These are phyloP conservation scores for Fragosphaeria purpurea DNA, from an alignment of 2,329 filamentous ascomycete genomes.

Conservation along the genomic window DNA sequence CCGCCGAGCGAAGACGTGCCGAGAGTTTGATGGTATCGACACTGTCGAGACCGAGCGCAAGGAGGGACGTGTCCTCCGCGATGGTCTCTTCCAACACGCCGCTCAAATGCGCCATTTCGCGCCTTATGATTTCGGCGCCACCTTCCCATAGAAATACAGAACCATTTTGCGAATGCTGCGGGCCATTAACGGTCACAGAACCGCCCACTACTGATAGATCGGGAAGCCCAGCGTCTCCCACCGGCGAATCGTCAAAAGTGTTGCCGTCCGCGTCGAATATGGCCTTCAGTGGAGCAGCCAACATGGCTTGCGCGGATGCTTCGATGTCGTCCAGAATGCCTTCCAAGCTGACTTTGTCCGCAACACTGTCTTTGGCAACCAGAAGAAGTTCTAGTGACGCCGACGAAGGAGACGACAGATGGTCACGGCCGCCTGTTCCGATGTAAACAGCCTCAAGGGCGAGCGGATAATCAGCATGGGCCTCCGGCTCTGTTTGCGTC, in stretches of 20 bases:
- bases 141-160: slow-evolving; percentile 48
- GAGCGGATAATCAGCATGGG: slow-evolving; percentile 59
- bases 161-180: neutral
- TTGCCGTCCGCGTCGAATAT: neutral
- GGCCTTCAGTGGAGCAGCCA: slow-evolving; percentile 3
- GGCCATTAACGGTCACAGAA: neutral
- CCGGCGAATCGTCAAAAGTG: no score
- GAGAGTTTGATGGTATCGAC: slow-evolving; percentile 84
- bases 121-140: slow-evolving; percentile 41
- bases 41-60: slow-evolving; percentile 81
- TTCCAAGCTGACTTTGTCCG: slow-evolving; percentile 21
- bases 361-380: slow-evolving; percentile 41
- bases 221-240: no score
- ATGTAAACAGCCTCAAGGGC: slow-evolving; percentile 62
- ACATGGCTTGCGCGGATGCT: slow-evolving; percentile 18
- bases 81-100: slow-evolving; percentile 42
- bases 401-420: neutral
- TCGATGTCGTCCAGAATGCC: slow-evolving; percentile 32
- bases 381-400: slow-evolving; percentile 43
- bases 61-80: slow-evolving; percentile 51
- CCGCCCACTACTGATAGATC: no score
- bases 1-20: slow-evolving; percentile 53
- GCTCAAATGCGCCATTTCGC: slow-evolving; percentile 54
- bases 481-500: slow-evolving; percentile 37
- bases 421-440: slow-evolving; percentile 20